These are phyloP conservation scores for Exophiala alcalophila DNA, from an alignment of 2,329 filamentous ascomycete species.

Conservation along the genomic window DNA sequence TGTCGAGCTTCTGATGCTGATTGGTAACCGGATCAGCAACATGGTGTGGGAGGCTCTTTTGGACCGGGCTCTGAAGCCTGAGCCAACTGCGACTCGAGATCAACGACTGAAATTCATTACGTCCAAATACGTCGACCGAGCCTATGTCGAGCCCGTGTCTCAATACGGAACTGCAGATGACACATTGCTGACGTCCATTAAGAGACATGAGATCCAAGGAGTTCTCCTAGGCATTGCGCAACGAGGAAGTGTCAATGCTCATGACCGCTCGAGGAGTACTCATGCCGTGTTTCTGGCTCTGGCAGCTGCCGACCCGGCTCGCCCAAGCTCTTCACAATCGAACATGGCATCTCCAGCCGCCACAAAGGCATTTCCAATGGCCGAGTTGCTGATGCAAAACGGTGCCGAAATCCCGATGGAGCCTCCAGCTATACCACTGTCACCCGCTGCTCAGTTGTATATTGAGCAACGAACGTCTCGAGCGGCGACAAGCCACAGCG, in stretches of 20 bases:
- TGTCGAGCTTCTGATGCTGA: constrained; percentile 83
- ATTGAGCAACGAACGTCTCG: constrained; percentile 68
- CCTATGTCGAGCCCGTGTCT: constrained; percentile 72
- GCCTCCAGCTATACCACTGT: constrained; percentile 78
- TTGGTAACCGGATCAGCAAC: constrained; percentile 93
- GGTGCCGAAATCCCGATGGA: constrained; percentile 79
- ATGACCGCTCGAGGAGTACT: constrained; percentile 81
- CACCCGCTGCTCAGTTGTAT: constrained; percentile 75
- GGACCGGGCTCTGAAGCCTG: constrained; percentile 70
- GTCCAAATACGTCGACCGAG: constrained; percentile 82
- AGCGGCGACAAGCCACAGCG: constrained; percentile 43
- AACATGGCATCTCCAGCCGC: constrained; percentile 33
- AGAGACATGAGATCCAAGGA: constrained; percentile 91
- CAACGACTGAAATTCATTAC: constrained; percentile 94
- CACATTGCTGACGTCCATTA: constrained; percentile 84
- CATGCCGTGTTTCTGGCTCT: constrained; percentile 88
- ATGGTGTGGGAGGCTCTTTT: constrained; percentile 92
- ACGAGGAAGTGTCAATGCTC: constrained; percentile 78
- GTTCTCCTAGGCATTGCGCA: constrained; percentile 88
- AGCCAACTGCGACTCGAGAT: constrained; percentile 75
- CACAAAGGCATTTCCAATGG: constrained; percentile 74
- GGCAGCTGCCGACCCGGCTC: constrained; percentile 85
- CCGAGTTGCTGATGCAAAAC: constrained; percentile 89
- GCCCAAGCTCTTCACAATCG: constrained; percentile 53
- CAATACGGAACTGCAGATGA: constrained; percentile 79